Evolutionary conservation across 2,329 filamentous ascomycete genomes (phyloP).

Genomic region (Aureobasidium leucospermi): DNA sequence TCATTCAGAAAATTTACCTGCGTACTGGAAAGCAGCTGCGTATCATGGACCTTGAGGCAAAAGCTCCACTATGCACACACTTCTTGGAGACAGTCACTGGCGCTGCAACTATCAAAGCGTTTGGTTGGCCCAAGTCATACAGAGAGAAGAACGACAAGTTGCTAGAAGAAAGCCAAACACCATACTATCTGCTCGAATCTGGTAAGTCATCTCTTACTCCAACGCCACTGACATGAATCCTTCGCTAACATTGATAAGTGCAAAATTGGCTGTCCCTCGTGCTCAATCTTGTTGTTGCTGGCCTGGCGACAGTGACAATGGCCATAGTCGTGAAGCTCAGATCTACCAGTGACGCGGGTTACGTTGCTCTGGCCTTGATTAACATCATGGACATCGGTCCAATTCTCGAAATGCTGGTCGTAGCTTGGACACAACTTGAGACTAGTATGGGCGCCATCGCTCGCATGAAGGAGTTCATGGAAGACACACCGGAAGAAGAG

Average conservation of each 20-base stretch:
- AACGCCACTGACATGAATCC: neutral
- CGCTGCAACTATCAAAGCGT: slow-evolving; percentile 44
- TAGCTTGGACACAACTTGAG: slow-evolving; percentile 51
- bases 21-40: slow-evolving; percentile 43
- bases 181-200: slow-evolving; percentile 40
- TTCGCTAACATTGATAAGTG: slow-evolving; percentile 17
- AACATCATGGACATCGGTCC: slow-evolving; percentile 49
- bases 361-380: slow-evolving; percentile 46
- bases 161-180: slow-evolving; percentile 36
- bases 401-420: slow-evolving; percentile 43
- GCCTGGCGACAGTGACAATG: slow-evolving; percentile 21
- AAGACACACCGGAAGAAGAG: slow-evolving; percentile 39
- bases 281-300: slow-evolving; percentile 35
- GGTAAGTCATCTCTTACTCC: neutral
- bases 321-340: slow-evolving; percentile 31
- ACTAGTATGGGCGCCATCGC: slow-evolving; percentile 51
- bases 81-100: slow-evolving; percentile 46
- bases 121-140: slow-evolving; percentile 38
- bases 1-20: slow-evolving; percentile 41
- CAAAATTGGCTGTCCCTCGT: slow-evolving; percentile 39
- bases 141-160: slow-evolving; percentile 30
- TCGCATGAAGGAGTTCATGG: slow-evolving; percentile 47
- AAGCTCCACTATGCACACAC: slow-evolving; percentile 44
- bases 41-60: slow-evolving; percentile 47
- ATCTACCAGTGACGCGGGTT: slow-evolving; percentile 39